Base-by-base conservation (phyloP, 2,329 filamentous ascomycete species). In the Paraphoma sp. region DNA sequence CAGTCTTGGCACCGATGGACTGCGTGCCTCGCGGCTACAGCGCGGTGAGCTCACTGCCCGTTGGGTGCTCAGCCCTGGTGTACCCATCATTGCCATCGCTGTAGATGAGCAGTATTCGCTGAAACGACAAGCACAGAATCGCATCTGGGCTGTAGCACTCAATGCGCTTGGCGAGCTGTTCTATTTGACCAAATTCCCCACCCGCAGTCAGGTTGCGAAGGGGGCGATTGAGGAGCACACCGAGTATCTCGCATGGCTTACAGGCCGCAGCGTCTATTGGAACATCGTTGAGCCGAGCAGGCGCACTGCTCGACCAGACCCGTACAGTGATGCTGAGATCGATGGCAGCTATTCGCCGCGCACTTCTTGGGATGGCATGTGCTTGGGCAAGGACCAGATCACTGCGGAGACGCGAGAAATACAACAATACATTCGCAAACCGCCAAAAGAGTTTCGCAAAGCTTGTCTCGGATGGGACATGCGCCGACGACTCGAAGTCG, bases 111-210 rank as follows among this genome's bases (percentile, higher is more conserved):
- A 87, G 50, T 95, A 93, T 75, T 93, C 84, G 47, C 76, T 83
- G 28, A 89, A 87, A 65, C 88, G 93, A 30, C 88, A 89, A 71
- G 80, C 84, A 4, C 81, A 88, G 48, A 85, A 86, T 11, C 88
- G 93, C 29, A 85, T 95, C 11, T 98, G 93, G 92, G 92, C 91
- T n/a, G 89, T 94, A 42, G 91, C 87, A n/a, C 78, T 99, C 50
- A 99, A 99, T 73, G 94, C 95, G 0, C 81, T 99, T 8, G 95
- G 95, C 1, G 95, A 99, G 74, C 81, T 97, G 0, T 98, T 89
- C 75, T 97, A 94, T 65, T 81, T 98, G 1, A 89, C 86, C 1
- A 87, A 91, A 47, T 82, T 89, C 6, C 92, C 92, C 0, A 82
- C 76, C 28, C 82, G 83, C 36, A 80, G 84, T 17, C 80, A 84